Conservation (phyloP, 805 yeast species). For the Zygotorulaspora danielsina region DNA sequence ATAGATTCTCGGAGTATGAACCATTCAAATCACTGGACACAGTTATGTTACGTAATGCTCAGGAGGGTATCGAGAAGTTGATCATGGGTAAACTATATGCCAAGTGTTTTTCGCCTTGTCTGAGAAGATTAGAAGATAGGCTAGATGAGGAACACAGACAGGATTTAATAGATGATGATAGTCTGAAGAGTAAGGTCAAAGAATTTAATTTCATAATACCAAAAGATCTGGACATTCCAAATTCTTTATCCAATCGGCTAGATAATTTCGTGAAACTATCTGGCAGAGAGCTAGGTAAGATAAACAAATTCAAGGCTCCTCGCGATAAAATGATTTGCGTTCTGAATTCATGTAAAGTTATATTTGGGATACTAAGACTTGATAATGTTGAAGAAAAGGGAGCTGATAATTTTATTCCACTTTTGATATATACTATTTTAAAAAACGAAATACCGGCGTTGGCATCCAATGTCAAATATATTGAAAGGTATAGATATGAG, state of each 20-base stretch:
- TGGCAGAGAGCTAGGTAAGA: conserved; percentile 66
- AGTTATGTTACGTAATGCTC: conserved; percentile 60
- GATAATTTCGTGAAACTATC: conserved; percentile 62
- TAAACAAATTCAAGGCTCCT: conserved; percentile 85
- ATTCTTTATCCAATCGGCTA: conserved; percentile 44
- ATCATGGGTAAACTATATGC: conserved; percentile 82
- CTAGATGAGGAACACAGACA: conserved; percentile 53
- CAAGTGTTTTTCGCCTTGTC: conserved; percentile 71
- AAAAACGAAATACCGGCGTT: conserved; percentile 61
- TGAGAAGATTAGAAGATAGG: conserved; percentile 35
- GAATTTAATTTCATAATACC: conserved; percentile 72
- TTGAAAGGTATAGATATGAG: conserved; percentile 75
- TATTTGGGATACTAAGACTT: conserved; percentile 79
- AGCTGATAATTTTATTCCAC: conserved; percentile 93
- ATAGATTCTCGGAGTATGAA: conserved; percentile 54
- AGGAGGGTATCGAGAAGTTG: conserved; percentile 89
- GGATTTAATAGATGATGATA: conserved; percentile 60
- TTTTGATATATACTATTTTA: conserved; percentile 72
- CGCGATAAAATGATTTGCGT: conserved; percentile 91
- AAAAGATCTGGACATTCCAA: conserved; percentile 71
- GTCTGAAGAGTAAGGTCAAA: conserved; percentile 47
- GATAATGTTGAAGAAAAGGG: conserved; percentile 61
- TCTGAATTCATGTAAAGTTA: conserved; percentile 85
- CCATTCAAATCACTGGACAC: conserved; percentile 71
- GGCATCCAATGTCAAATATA: conserved; percentile 76